Evolutionary conservation across 208 protist species (phyloP).

Genomic region (Trypanosoma avium): DNA sequence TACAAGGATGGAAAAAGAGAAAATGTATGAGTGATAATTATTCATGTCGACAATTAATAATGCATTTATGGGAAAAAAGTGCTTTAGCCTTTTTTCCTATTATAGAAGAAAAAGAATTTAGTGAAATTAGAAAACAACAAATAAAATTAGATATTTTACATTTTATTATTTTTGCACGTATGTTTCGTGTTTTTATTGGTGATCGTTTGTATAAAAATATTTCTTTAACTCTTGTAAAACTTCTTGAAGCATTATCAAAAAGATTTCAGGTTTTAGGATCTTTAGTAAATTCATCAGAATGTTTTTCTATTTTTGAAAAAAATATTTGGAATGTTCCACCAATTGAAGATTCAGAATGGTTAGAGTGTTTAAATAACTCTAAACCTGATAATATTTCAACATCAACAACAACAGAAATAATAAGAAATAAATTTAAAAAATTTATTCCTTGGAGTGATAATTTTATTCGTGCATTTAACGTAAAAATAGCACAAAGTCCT

Average conservation of each 20-base stretch:
- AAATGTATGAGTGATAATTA: slow-evolving; percentile 4
- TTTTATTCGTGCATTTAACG: slow-evolving; percentile 20
- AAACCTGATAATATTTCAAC: background rate
- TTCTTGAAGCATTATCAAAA: slow-evolving; percentile 17
- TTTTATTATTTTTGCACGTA: slow-evolving; percentile 35
- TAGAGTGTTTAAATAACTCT: too few species aligned
- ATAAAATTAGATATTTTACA: slow-evolving; percentile 25
- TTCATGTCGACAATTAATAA: slow-evolving; percentile 21
- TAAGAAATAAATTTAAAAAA: too few species aligned
- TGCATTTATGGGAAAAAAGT: slow-evolving; percentile 17
- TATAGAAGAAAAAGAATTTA: slow-evolving; percentile 13
- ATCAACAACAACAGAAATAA: too few species aligned
- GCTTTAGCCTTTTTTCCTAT: slow-evolving; percentile 4
- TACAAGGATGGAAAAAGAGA: background rate
- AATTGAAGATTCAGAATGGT: slow-evolving; percentile 13
- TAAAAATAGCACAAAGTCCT: slow-evolving; percentile 12
- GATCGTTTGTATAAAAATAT: slow-evolving; percentile 8
- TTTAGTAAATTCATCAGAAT: background rate
- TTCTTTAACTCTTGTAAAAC: slow-evolving; percentile 5
- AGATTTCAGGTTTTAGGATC: background rate
- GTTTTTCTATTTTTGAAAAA: slow-evolving; percentile 6
- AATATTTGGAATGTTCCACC: slow-evolving; percentile 29
- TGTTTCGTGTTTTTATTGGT: slow-evolving; percentile 31
- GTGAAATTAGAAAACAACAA: slow-evolving; percentile 13
- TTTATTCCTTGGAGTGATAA: slow-evolving; percentile 22